Evolutionary conservation across 2,329 filamentous ascomycete species (phyloP), one percentile per base, ranked within the genome.

Genomic region (Fusarium sp.): DNA sequence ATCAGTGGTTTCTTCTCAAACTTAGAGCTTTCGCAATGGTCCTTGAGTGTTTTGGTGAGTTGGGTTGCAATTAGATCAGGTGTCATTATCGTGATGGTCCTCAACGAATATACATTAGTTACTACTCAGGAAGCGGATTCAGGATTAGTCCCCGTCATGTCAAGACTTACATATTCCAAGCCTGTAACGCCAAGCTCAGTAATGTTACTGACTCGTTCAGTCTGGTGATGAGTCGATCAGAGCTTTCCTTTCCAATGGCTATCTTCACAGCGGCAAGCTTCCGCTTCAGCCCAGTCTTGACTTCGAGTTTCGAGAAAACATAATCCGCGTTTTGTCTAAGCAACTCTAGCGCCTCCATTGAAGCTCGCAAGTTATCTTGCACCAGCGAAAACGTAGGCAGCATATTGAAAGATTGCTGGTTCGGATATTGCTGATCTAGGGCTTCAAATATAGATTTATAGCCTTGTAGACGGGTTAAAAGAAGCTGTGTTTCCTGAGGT

Each of bases 221-320:
- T 33, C 68, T 72, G 18, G 59, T 52, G 6, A 73, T 73, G 15
- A 78, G 67, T 6, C 15, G 60, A 9, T 75, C 64, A 30, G 76
- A 44, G 8, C 43, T 61, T 2, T 75, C 64, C 53, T 74, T 80
- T 12, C 71, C 74, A 15, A 78, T 56, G 2, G 62, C 28, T 3
- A 77, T 50, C 56, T 69, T 79, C 12, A 74, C 56, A 11, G 75
- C 46, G 15, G 69, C 67, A 18, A 75, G 35, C 30, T 70, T 79
- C 13, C 69, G 60, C 12, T 63, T 75, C 18, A 75, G 11, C 0
- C 57, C 60, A 21, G 62, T 76, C 23, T 66, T 73, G 4, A 53
- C 37, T 5, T 58, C 57, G 18, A 79, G 44, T n/a, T 70, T 58
- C 2, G 43, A n/a, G 11, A 25, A 53, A 35, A 79, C 57, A 6